Conservation (phyloP, 768 basidiomycete species). For the Pisolithus marmoratus region DNA sequence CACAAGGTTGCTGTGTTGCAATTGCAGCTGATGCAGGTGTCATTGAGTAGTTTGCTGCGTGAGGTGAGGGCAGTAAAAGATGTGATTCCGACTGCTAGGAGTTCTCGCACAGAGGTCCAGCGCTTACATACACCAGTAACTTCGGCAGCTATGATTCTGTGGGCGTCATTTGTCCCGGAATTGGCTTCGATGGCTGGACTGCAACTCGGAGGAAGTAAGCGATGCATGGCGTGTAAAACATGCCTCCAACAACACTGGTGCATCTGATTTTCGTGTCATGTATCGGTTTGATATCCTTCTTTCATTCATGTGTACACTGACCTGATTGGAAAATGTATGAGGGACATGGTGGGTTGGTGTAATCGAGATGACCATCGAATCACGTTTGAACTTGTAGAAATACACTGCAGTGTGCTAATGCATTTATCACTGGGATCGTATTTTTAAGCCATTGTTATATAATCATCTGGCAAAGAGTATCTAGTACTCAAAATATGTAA, state of each 20-base stretch:
- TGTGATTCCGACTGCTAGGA: slow-evolving; percentile 8
- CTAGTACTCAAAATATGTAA: too few relatives aligned
- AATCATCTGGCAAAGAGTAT: too few relatives aligned
- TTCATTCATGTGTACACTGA: slow-evolving; percentile 22
- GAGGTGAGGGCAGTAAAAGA: slow-evolving; percentile 26
- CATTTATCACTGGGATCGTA: too few relatives aligned
- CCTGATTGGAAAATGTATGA: slow-evolving; percentile 79
- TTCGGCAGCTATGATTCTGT: slow-evolving; percentile 59
- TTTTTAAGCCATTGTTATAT: too few relatives aligned
- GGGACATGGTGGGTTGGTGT: slow-evolving; percentile 79
- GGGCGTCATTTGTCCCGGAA: slow-evolving; percentile 43
- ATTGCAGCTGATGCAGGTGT: slow-evolving; percentile 31
- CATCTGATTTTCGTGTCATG: slow-evolving; percentile 34
- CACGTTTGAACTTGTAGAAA: slow-evolving; percentile 98
- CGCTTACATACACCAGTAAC: slow-evolving; percentile 58
- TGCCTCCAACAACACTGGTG: slow-evolving; percentile 88
- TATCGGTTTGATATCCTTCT: background rate
- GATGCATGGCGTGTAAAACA: slow-evolving; percentile 80
- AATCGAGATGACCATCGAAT: slow-evolving; percentile 83
- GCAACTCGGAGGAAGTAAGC: too few relatives aligned
- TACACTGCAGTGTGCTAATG: slow-evolving; percentile 77
- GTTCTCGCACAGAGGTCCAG: slow-evolving; percentile 64
- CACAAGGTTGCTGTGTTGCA: slow-evolving; percentile 17
- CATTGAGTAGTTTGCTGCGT: slow-evolving; percentile 25
- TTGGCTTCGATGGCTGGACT: slow-evolving; percentile 60